These are phyloP conservation scores for Aspergillus fischeri DNA, from an alignment of 2,329 filamentous ascomycete species.

Conservation along the genomic window DNA sequence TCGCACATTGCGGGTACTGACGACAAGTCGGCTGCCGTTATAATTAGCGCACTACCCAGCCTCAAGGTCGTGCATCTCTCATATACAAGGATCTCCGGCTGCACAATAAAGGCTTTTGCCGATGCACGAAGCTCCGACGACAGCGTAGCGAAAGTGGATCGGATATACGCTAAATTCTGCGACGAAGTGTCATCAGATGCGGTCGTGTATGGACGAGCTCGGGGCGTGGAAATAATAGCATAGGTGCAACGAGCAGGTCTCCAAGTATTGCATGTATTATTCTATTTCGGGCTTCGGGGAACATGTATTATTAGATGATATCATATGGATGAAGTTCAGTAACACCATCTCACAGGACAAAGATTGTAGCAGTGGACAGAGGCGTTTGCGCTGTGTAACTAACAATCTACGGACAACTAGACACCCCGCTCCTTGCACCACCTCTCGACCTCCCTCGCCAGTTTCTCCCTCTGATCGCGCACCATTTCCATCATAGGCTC, in stretches of 20 bases:
- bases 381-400: background rate
- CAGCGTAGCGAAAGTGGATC: constrained; percentile 18
- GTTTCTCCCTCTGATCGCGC: constrained; percentile 29
- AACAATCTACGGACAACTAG: constrained; percentile 9
- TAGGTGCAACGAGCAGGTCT: background rate
- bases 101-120: constrained; percentile 30
- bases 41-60: constrained; percentile 22
- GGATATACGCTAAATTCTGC: constrained; percentile 24
- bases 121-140: constrained; percentile 15
- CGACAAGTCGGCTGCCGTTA: constrained; percentile 18
- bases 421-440: constrained; percentile 46
- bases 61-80: constrained; percentile 33
- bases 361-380: background rate
- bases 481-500: constrained; percentile 37
- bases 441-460: constrained; percentile 40
- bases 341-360: background rate
- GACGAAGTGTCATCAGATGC: constrained; percentile 31
- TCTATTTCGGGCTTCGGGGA: background rate
- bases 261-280: background rate
- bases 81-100: constrained; percentile 31
- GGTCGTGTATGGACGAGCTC: constrained; percentile 28
- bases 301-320: background rate
- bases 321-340: background rate
- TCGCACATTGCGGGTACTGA: constrained; percentile 21
- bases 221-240: constrained; percentile 24